Base-by-base conservation (phyloP, 805 yeast genomes). In the Cyberlindnera euphorbiiphila region DNA sequence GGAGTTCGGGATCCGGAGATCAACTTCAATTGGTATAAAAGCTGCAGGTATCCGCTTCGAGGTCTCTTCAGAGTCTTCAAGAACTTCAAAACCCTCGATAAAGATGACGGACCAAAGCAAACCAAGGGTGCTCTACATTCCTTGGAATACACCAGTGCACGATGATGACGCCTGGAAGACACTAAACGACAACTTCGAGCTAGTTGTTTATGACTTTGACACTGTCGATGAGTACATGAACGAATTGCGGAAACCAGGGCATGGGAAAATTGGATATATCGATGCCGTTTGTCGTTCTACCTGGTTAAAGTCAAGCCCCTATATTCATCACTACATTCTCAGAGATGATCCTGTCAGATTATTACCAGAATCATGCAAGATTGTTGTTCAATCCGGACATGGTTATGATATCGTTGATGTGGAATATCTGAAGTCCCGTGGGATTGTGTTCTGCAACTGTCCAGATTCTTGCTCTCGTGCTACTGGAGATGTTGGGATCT, bases 321-420 rank as follows among this genome's bases (percentile, higher is more conserved):
- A 60, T 35, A 54, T 59, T 23, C 58, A 61, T 29, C 69, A 64
- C 28, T 61, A 54, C 47, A 60, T 40, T 60, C 56, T 42, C 43
- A 52, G 68, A 37, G 59, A 51, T 24, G 68, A 63, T 9, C 46
- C 64, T 2, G 64, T 61, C 3, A 53, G 49, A 25, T 27, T 48
- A 9, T 14, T 60, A 8, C 69, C 70, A 3, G 57, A 60, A 7
- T 47, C 64, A 0, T 60, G 60, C 12, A 57, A 65, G 46, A 53
- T 64, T 19, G 53, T 64, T 34, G 64, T 57, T 5, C 66, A 61
- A 34, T 60, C 68, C 0, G 70, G 70, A 0, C 69, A 64, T 45
- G 70, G 70, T 0, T 61, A 54, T 39, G 68, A 65, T 41, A 59
- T 60, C 14, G 68, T 60, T 20, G 69, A 64, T 41, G 60, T 65